Evolutionary conservation across 1,139 yeast genomes (phyloP).

Genomic region (Yamadazyma dushanensis): DNA sequence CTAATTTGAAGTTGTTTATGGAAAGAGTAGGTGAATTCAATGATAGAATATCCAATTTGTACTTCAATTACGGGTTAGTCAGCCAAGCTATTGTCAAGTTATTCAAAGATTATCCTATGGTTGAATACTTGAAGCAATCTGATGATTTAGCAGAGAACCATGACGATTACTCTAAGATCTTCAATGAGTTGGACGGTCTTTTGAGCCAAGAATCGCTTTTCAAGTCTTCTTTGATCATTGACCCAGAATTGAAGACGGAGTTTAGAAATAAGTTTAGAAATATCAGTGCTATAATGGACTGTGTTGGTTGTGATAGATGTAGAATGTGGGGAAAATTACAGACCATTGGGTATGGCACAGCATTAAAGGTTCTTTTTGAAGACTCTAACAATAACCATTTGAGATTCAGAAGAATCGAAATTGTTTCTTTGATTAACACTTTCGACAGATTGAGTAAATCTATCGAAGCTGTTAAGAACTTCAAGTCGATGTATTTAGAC

Average conservation of each 20-base stretch:
- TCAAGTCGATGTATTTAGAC: slow-evolving; percentile 55
- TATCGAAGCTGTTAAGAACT: slow-evolving; percentile 68
- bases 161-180: slow-evolving; percentile 41
- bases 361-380: slow-evolving; percentile 85
- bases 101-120: slow-evolving; percentile 23
- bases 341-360: slow-evolving; percentile 96
- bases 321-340: slow-evolving; percentile 98
- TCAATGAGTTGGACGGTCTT: slow-evolving; percentile 11
- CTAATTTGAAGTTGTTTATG: slow-evolving; percentile 80
- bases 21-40: slow-evolving; percentile 86
- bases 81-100: slow-evolving; percentile 77
- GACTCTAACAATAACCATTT: slow-evolving; percentile 44
- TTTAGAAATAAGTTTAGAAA: slow-evolving; percentile 83
- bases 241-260: slow-evolving; percentile 72
- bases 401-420: slow-evolving; percentile 74
- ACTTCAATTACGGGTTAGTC: slow-evolving; percentile 88
- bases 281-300: slow-evolving; percentile 92
- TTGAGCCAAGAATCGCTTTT: slow-evolving; percentile 41
- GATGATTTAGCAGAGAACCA: slow-evolving; percentile 21
- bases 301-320: slow-evolving; percentile 98
- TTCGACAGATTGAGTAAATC: slow-evolving; percentile 90
- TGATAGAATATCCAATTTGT: slow-evolving; percentile 85
- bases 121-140: slow-evolving; percentile 15
- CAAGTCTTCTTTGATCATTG: slow-evolving; percentile 39
- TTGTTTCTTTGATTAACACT: slow-evolving; percentile 88